Conservation (phyloP, 2,329 filamentous ascomycete species). For the Xylariaceae sp. region DNA sequence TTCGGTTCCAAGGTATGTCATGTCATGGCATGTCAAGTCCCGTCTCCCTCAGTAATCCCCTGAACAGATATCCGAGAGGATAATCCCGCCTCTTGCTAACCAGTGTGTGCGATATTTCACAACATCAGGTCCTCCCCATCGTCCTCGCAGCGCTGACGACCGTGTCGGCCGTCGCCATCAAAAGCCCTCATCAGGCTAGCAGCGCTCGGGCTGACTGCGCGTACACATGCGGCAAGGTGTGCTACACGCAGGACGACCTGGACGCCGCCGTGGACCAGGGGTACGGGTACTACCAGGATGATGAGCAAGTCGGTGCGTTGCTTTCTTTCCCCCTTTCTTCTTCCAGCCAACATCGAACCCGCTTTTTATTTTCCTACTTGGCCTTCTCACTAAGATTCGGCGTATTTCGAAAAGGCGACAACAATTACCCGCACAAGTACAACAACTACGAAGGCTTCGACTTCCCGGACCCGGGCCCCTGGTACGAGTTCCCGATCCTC, state of each 20-base stretch:
- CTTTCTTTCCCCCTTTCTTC: not conserved
- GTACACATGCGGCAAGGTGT: constrained; percentile 33
- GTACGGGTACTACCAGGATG: constrained; percentile 24
- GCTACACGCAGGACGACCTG: constrained; percentile 33
- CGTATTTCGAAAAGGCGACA: constrained; percentile 17
- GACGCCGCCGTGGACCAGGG: constrained; percentile 32
- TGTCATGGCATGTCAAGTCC: not conserved
- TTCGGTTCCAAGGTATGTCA: constrained; percentile 16
- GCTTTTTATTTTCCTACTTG: not conserved
- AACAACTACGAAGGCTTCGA: constrained; percentile 39
- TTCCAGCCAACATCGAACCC: not conserved
- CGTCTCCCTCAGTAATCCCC: not conserved
- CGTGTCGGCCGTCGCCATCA: constrained; percentile 10
- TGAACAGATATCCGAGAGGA: too few relatives aligned
- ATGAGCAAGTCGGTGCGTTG: constrained; percentile 14
- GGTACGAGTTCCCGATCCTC: constrained; percentile 42
- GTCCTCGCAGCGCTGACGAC: constrained; percentile 14
- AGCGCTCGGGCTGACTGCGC: constrained; percentile 23
- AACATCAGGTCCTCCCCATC: constrained; percentile 7
- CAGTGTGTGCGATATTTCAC: not conserved
- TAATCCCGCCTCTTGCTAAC: too few relatives aligned
- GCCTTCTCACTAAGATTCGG: not conserved
- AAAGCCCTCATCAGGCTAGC: constrained; percentile 2
- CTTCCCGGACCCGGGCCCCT: constrained; percentile 35
- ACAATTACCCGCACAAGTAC: constrained; percentile 40